These are phyloP conservation scores for Hysterium pulicare DNA, from an alignment of 2,329 filamentous ascomycete species.

Conservation along the genomic window DNA sequence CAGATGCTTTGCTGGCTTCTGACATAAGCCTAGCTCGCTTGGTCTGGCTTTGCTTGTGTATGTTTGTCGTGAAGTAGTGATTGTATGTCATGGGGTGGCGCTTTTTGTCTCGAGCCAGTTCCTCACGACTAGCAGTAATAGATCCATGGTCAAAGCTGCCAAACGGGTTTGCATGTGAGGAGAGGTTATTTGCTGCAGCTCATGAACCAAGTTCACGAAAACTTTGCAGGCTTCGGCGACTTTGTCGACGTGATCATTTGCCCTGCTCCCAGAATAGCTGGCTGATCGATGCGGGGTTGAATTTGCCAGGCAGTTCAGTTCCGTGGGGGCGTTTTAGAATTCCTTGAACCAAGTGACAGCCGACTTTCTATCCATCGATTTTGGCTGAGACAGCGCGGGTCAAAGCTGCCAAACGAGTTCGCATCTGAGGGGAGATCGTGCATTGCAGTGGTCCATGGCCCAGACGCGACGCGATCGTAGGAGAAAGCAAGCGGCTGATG, in stretches of 20 bases:
- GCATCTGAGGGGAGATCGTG: too few relatives aligned
- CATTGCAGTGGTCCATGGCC: too few relatives aligned
- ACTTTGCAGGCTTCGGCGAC: conserved; percentile 31
- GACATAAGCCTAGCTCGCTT: too few relatives aligned
- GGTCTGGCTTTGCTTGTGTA: conserved; percentile 18
- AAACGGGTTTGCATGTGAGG: conserved; percentile 39
- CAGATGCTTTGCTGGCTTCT: too few relatives aligned
- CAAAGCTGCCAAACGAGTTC: too few relatives aligned
- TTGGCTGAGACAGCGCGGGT: too few relatives aligned
- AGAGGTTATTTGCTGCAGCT: conserved; percentile 39
- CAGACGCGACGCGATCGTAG: too few relatives aligned
- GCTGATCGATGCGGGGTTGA: conserved; percentile 57
- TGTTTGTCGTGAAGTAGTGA: conserved; percentile 33
- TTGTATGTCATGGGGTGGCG: conserved; percentile 53
- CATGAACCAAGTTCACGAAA: conserved; percentile 37
- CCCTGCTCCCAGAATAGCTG: conserved; percentile 59
- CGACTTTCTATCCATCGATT: too few relatives aligned
- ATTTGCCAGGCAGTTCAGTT: conserved; percentile 58
- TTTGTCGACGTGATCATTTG: conserved; percentile 32
- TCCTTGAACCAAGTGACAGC: conserved; percentile 31
- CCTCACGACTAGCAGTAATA: conserved; percentile 33
- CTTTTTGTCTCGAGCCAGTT: conserved; percentile 41
- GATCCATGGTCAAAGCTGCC: conserved; percentile 39
- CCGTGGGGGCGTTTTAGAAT: conserved; percentile 46
- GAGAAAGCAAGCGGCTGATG: too few relatives aligned